Evolutionary conservation across 106 monocot species (phyloP).

Genomic region (Dendrobium officinale): DNA sequence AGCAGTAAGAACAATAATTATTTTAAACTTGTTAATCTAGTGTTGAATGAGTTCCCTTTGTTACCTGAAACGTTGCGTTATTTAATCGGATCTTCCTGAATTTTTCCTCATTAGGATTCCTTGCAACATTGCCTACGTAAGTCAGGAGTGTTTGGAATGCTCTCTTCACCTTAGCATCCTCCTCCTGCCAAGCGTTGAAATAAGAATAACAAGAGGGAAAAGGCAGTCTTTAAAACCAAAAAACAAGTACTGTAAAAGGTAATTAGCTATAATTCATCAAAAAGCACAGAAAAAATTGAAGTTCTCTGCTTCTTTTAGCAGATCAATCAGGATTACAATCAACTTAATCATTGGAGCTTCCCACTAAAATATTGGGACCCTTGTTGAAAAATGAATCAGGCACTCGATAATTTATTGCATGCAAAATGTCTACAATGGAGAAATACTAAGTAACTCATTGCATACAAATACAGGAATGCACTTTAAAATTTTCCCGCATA

Average conservation of each 20-base stretch:
- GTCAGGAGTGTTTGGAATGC: conserved; percentile 94
- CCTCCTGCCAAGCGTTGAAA: conserved; percentile 43
- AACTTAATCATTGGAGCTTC: neutral
- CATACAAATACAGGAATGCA: too few species aligned
- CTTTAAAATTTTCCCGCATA: too few species aligned
- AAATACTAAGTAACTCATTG: too few species aligned
- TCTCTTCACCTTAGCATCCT: conserved; percentile 93
- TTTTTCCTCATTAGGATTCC: conserved; percentile 76
- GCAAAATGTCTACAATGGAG: too few species aligned
- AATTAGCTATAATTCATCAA: neutral
- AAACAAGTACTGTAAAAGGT: neutral
- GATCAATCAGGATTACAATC: conserved; percentile 1
- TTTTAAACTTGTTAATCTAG: neutral
- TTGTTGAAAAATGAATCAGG: too few species aligned
- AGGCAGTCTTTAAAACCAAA: neutral
- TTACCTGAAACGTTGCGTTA: conserved; percentile 74
- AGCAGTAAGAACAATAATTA: neutral
- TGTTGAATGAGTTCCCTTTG: neutral
- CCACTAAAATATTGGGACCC: neutral
- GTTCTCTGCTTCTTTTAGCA: neutral
- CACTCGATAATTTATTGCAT: too few species aligned
- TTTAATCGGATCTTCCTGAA: conserved; percentile 76
- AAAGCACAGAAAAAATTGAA: neutral
- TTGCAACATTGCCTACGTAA: conserved; percentile 71
- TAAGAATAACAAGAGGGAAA: neutral